Conservation (phyloP, 805 yeast species). For the Candida corydali region DNA sequence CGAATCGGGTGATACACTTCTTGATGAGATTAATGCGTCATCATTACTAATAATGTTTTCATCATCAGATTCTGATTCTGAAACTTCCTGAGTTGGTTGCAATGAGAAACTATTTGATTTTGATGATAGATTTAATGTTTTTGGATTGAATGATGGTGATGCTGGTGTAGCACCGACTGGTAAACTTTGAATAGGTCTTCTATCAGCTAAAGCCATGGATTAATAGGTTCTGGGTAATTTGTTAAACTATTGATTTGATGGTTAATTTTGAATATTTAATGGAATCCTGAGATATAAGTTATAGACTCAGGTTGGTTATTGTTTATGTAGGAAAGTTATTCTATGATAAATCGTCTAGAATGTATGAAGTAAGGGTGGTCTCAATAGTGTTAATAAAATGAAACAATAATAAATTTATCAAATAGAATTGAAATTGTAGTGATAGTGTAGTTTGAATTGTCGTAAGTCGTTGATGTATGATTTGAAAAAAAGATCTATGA, state of each 20-base stretch:
- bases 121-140: slow-evolving; percentile 16
- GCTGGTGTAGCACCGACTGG: slow-evolving; percentile 47
- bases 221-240: no score
- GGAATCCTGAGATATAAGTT: no score
- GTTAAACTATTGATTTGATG: no score
- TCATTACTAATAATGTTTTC: slow-evolving; percentile 19
- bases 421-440: no score
- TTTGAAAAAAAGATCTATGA: not conserved
- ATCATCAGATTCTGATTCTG: slow-evolving; percentile 9
- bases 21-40: slow-evolving; percentile 29
- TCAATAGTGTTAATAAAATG: no score
- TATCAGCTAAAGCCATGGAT: slow-evolving; percentile 69
- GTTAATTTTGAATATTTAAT: no score
- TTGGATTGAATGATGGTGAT: slow-evolving; percentile 38
- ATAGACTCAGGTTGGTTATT: no score
- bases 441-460: no score
- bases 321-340: no score
- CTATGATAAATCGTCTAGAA: no score
- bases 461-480: slow-evolving; percentile 1
- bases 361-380: no score
- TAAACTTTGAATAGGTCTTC: slow-evolving; percentile 54
- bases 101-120: not conserved
- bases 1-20: slow-evolving; percentile 43
- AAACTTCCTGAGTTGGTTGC: slow-evolving; percentile 4
- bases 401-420: no score